phyloP scores from a whole-genome alignment of 2,329 filamentous ascomycete genomes.

The Emericellopsis atlantica region DNA sequence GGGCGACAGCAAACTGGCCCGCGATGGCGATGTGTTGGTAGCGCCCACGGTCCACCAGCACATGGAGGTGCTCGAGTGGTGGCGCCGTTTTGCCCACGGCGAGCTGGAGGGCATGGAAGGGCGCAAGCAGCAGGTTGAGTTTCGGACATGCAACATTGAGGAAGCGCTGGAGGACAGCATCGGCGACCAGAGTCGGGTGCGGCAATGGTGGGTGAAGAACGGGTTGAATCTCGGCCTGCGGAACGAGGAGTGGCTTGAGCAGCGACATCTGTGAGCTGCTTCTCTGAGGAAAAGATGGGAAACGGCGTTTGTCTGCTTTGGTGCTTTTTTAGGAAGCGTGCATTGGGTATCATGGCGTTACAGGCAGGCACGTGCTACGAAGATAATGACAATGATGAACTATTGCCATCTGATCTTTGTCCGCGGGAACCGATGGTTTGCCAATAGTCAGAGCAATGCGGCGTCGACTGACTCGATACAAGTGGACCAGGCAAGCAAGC shows the following conservation, averaged over 20 bases:
- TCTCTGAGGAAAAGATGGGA: too few relatives aligned
- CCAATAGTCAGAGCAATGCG: too few relatives aligned
- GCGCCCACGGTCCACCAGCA: constrained; percentile 82
- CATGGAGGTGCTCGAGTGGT: constrained; percentile 81
- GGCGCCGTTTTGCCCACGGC: constrained; percentile 57
- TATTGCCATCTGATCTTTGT: too few relatives aligned
- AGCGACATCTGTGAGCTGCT: constrained; percentile 47
- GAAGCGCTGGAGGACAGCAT: constrained; percentile 86
- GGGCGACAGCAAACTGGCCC: constrained; percentile 54
- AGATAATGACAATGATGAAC: too few relatives aligned
- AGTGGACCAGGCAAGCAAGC: too few relatives aligned
- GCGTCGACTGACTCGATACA: too few relatives aligned
- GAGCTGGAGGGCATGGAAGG: constrained; percentile 41
- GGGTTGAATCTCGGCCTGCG: constrained; percentile 70
- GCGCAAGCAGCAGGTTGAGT: constrained; percentile 61
- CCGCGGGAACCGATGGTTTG: too few relatives aligned
- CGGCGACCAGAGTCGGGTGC: constrained; percentile 57
- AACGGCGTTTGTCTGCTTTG: too few relatives aligned
- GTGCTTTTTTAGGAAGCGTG: too few relatives aligned
- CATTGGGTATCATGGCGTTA: too few relatives aligned
- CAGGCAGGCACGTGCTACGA: too few relatives aligned
- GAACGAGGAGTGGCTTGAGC: constrained; percentile 83
- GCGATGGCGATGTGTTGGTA: constrained; percentile 73
- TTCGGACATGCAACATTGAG: constrained; percentile 91
- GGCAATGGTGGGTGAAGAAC: constrained; percentile 80